Percentiles rank a stretch among this genome's conserved stretches.
Evolutionary conservation across 495 filamentous ascomycete genomes (phyloP).

Genomic region (Rhizodiscina lignyota): DNA sequence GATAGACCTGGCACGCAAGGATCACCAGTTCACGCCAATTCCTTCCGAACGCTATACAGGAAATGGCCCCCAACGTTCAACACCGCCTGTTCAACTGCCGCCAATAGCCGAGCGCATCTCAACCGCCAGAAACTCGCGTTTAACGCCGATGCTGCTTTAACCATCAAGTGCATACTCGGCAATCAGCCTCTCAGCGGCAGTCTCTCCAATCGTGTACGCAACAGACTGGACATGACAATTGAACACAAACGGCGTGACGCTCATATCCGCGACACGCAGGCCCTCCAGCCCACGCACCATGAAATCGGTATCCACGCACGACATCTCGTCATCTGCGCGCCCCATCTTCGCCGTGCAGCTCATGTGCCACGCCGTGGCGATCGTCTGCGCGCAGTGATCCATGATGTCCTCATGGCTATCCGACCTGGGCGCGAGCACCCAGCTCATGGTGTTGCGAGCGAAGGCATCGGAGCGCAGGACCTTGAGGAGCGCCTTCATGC

Average conservation of each 20-base stretch:
- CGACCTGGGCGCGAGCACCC: not conserved
- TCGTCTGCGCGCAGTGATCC: not conserved
- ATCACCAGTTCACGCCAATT: too few relatives aligned
- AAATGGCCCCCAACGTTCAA: too few relatives aligned
- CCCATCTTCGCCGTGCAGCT: conserved; percentile 51
- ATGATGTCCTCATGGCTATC: not conserved
- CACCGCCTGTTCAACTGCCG: too few relatives aligned
- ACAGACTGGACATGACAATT: not conserved
- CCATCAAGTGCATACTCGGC: not conserved
- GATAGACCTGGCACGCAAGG: too few relatives aligned
- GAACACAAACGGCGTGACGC: conserved; percentile 40
- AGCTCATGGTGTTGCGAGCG: not conserved
- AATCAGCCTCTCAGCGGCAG: conserved; percentile 1
- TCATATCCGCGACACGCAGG: conserved; percentile 48
- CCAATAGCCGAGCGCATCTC: too few relatives aligned
- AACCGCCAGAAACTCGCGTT: too few relatives aligned
- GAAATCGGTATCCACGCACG: conserved; percentile 39
- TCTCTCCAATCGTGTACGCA: conserved; percentile 1
- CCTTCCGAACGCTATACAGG: too few relatives aligned
- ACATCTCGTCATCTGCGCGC: conserved; percentile 23
- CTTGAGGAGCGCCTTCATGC: not conserved
- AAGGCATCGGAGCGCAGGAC: not conserved
- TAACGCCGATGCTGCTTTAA: too few relatives aligned
- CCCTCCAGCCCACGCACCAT: conserved; percentile 35
- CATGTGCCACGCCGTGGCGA: conserved; percentile 30